phyloP scores from a whole-genome alignment of 805 yeast species.

The Teunomyces funiuensis region DNA sequence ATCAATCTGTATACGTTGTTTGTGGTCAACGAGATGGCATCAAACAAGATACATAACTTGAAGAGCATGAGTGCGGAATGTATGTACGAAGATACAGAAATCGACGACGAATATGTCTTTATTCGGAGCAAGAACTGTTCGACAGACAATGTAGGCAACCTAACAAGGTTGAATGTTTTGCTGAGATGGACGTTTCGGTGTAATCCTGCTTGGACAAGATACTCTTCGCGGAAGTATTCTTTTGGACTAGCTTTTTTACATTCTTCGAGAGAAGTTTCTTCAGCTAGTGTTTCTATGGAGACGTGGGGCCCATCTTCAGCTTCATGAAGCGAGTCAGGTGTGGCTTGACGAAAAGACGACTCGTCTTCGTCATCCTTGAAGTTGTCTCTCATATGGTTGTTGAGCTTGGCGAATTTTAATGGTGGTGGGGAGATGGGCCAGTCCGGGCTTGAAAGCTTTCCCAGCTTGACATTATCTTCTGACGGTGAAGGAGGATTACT shows the following conservation, averaged over 20 bases:
- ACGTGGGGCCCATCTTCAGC: constrained; percentile 15
- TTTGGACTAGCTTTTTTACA: constrained; percentile 9
- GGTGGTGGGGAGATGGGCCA: constrained; percentile 27
- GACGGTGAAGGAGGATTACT: constrained; percentile 1
- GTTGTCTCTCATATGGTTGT: constrained; percentile 2
- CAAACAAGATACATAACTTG: constrained; percentile 33
- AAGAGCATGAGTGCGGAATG: constrained; percentile 40
- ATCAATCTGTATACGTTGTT: constrained; percentile 41
- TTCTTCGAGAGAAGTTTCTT: constrained; percentile 12
- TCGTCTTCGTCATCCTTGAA: constrained; percentile 3
- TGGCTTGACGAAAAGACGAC: constrained; percentile 9
- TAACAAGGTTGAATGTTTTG: constrained; percentile 32
- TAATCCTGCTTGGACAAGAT: constrained; percentile 7
- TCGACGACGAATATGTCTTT: constrained; percentile 39
- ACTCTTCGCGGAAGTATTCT: constrained; percentile 14
- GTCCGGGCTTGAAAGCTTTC: constrained; percentile 6
- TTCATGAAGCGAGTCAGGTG: constrained; percentile 17
- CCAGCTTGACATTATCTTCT: neutral
- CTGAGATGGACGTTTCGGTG: constrained; percentile 30
- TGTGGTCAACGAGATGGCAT: constrained; percentile 31
- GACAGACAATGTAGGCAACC: constrained; percentile 34
- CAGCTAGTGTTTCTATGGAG: constrained; percentile 23
- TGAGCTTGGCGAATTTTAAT: constrained; percentile 16
- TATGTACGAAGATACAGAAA: constrained; percentile 38
- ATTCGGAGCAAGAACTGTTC: constrained; percentile 37